A percentile compares a stretch with the other conserved stretches of the same genome.
phyloP scores from a whole-genome alignment of 1,284 basidiomycete species.

The Puccinia polysora region DNA sequence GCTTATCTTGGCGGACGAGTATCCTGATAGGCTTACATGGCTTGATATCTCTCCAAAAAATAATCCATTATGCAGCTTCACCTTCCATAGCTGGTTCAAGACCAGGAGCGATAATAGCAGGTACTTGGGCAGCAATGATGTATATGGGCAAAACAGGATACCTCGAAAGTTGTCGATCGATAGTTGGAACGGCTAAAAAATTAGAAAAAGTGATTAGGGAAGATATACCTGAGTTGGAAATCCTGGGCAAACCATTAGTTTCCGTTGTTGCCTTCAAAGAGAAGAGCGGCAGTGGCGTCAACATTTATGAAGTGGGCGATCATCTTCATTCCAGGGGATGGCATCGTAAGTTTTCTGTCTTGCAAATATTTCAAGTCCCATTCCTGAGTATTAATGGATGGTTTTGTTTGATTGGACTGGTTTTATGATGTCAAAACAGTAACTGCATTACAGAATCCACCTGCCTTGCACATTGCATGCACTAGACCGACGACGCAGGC shows the following conservation, averaged over 20 bases:
- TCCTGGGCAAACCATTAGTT: constrained; percentile 82
- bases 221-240: constrained; percentile 69
- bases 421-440: constrained; percentile 55
- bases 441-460: constrained; percentile 72
- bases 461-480: constrained; percentile 87
- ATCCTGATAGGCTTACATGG: neutral
- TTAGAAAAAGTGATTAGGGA: constrained; percentile 65
- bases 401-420: constrained; percentile 43
- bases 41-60: neutral
- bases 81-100: constrained; percentile 56
- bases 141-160: constrained; percentile 89
- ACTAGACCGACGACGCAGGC: constrained; percentile 74
- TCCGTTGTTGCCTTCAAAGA: constrained; percentile 76
- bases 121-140: constrained; percentile 93
- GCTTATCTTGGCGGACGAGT: neutral
- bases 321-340: constrained; percentile 65
- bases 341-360: constrained; percentile 48
- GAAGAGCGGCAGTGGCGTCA: constrained; percentile 56
- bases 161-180: constrained; percentile 75
- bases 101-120: constrained; percentile 86
- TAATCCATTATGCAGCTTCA: constrained; percentile 44
- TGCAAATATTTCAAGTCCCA: too few species aligned
- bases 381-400: too few species aligned
- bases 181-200: constrained; percentile 68
- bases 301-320: constrained; percentile 84